These are phyloP conservation scores for Neoarthrinium moseri DNA, from an alignment of 2,329 filamentous ascomycete species.

Conservation along the genomic window DNA sequence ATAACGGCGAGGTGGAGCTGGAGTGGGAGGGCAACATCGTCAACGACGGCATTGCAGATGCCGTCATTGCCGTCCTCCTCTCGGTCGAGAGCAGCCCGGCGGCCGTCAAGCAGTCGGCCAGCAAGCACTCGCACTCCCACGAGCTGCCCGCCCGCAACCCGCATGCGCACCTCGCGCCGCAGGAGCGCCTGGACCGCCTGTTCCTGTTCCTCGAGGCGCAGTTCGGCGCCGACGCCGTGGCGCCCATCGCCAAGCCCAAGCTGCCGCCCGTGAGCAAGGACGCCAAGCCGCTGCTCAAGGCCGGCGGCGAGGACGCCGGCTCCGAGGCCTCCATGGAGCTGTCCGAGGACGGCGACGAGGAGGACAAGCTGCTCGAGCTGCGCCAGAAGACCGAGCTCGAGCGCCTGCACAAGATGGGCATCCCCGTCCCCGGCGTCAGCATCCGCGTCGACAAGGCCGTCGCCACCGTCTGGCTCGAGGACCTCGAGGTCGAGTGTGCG, in stretches of 20 bases:
- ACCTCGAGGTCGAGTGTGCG: constrained; percentile 82
- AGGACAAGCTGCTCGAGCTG: constrained; percentile 47
- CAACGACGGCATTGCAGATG: constrained; percentile 97
- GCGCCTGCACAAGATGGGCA: constrained; percentile 77
- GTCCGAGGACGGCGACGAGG: constrained; percentile 34
- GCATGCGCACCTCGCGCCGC: constrained; percentile 68
- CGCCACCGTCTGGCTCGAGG: constrained; percentile 89
- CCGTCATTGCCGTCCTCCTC: constrained; percentile 88
- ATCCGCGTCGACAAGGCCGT: constrained; percentile 86
- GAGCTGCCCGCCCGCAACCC: constrained; percentile 60
- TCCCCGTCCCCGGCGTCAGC: constrained; percentile 85
- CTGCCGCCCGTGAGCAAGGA: constrained; percentile 39
- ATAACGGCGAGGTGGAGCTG: constrained; percentile 78
- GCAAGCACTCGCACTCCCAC: constrained; percentile 54
- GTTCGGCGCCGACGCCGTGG: constrained; percentile 81
- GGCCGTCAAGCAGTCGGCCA: constrained; percentile 78
- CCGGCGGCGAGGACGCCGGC: constrained; percentile 29
- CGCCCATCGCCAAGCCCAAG: constrained; percentile 69
- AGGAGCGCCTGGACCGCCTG: constrained; percentile 79
- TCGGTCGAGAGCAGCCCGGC: constrained; percentile 92
- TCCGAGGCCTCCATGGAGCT: constrained; percentile 35
- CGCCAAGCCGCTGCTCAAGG: constrained; percentile 26
- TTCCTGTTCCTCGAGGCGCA: constrained; percentile 97
- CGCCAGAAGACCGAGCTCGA: constrained; percentile 69
- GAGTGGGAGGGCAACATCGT: constrained; percentile 98